These are phyloP conservation scores for Grammothele lineata DNA, from an alignment of 768 basidiomycete genomes.

Conservation along the genomic window DNA sequence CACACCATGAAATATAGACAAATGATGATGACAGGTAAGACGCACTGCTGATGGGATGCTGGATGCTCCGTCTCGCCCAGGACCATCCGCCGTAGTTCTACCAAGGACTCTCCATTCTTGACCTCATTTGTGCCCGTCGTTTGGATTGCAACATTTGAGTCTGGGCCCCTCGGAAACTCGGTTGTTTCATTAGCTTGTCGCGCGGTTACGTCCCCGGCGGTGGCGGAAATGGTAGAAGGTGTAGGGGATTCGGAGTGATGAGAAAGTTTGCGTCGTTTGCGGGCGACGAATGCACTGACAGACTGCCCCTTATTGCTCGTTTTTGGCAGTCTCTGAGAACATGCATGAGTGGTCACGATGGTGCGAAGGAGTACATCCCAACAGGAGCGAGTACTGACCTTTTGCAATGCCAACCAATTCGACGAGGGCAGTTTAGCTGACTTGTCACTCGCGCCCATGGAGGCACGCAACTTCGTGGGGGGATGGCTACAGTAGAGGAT, in stretches of 20 bases:
- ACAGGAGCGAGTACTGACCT: constrained; percentile 31
- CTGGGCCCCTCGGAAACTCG: constrained; percentile 3
- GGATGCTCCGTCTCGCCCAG: constrained; percentile 40
- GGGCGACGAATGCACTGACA: background rate
- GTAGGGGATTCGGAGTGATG: constrained; percentile 1
- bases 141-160: background rate
- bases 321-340: constrained; percentile 9
- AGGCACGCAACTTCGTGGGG: too few relatives aligned
- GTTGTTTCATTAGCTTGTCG: too few relatives aligned
- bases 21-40: constrained; percentile 1
- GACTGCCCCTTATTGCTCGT: background rate
- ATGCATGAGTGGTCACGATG: background rate
- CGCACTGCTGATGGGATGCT: constrained; percentile 43
- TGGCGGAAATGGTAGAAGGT: too few relatives aligned
- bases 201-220: constrained; percentile 13
- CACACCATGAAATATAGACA: background rate
- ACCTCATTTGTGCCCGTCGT: constrained; percentile 16
- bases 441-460: too few relatives aligned
- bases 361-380: background rate
- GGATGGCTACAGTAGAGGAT: too few relatives aligned
- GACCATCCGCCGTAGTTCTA: constrained; percentile 48
- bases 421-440: constrained; percentile 36
- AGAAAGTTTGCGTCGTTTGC: constrained; percentile 17
- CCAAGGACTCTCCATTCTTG: constrained; percentile 47
- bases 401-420: constrained; percentile 57